Percentiles rank a stretch among this genome's conserved stretches.
phyloP scores from a whole-genome alignment of 345 rosid genomes.

The Eucalyptus sp. region DNA sequence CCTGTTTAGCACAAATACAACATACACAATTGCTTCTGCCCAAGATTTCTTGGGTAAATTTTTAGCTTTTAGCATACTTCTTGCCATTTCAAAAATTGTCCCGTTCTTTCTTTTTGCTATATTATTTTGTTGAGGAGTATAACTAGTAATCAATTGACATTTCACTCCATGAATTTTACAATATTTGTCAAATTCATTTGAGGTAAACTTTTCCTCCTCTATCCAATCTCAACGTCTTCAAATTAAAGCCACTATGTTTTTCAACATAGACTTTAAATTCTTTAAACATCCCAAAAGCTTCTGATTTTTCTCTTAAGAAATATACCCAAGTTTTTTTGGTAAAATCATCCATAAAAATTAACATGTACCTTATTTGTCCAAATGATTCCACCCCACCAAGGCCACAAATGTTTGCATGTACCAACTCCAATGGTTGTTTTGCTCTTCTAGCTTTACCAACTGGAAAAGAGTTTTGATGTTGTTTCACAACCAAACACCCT shows the following conservation, averaged over 20 bases:
- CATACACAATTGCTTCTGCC: neutral
- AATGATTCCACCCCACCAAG: neutral
- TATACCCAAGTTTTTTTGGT: too few relatives aligned
- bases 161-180: neutral
- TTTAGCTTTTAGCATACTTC: neutral
- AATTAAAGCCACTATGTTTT: neutral
- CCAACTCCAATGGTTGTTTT: neutral
- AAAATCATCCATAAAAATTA: neutral
- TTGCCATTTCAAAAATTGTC: neutral
- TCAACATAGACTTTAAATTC: neutral
- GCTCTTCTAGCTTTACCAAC: neutral
- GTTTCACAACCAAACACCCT: neutral
- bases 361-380: neutral
- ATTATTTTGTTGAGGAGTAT: neutral
- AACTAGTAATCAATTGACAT: neutral
- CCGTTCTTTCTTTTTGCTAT: neutral
- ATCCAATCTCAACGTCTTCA: neutral
- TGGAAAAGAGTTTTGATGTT: neutral
- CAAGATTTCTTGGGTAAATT: neutral
- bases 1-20: neutral
- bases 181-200: neutral
- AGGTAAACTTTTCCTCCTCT: neutral
- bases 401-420: neutral
- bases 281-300: too few relatives aligned
- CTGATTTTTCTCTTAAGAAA: too few relatives aligned